These are phyloP conservation scores for Isatis tinctoria DNA, from an alignment of 345 rosid genomes.

Conservation along the genomic window DNA sequence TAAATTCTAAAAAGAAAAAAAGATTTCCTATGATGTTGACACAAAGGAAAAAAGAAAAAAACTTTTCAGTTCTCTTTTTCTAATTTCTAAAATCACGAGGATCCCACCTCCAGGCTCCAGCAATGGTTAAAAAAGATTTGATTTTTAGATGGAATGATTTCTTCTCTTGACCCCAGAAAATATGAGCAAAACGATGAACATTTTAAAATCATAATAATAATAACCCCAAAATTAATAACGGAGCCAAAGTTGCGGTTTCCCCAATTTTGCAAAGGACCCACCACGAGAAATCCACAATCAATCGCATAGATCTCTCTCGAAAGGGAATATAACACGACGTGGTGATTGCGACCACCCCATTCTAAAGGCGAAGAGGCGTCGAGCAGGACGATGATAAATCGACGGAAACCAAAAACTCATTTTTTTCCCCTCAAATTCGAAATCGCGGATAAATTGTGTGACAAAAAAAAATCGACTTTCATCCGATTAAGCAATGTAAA, in stretches of 20 bases:
- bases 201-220: neutral
- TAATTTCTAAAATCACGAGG: neutral
- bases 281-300: neutral
- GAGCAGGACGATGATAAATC: neutral
- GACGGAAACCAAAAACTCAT: neutral
- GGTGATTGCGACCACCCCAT: neutral
- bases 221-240: neutral
- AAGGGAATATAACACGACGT: neutral
- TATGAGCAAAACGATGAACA: neutral
- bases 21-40: conserved; percentile 24
- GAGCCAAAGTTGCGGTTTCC: neutral
- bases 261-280: conserved; percentile 4
- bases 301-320: conserved; percentile 5
- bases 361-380: neutral
- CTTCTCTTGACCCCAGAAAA: neutral
- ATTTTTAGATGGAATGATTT: neutral
- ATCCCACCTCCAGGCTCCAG: conserved; percentile 15
- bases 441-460: neutral
- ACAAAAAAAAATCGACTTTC: neutral
- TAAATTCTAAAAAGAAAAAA: neutral
- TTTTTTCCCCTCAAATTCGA: neutral
- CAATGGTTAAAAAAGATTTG: neutral
- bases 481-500: neutral
- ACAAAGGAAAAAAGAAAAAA: neutral
- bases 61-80: neutral